These are phyloP conservation scores for Emericellopsis terricola DNA, from an alignment of 495 filamentous ascomycete genomes.

Conservation along the genomic window DNA sequence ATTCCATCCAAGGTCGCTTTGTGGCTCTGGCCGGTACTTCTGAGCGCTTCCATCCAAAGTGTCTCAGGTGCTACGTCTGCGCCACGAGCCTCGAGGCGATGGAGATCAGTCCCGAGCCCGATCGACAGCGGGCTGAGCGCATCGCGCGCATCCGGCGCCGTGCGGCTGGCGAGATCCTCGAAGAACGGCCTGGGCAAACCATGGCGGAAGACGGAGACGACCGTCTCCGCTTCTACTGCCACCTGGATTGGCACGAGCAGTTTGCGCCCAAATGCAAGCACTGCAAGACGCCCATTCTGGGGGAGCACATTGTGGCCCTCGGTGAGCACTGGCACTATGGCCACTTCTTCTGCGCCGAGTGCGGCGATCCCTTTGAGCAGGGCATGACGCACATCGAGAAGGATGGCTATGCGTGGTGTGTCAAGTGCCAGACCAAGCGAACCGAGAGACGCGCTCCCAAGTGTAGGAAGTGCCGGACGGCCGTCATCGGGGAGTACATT, in stretches of 20 bases:
- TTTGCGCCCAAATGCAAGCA: constrained; percentile 88
- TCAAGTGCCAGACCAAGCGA: constrained; percentile 78
- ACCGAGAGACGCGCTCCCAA: constrained; percentile 55
- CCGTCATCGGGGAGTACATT: constrained; percentile 74
- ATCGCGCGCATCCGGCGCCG: constrained; percentile 47
- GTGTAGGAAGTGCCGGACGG: constrained; percentile 68
- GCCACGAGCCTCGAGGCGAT: constrained; percentile 79
- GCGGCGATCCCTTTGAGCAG: constrained; percentile 81
- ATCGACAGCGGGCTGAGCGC: constrained; percentile 45
- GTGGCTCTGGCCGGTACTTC: constrained; percentile 52
- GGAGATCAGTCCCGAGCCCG: constrained; percentile 87
- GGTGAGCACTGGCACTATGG: constrained; percentile 93
- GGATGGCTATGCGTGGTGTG: constrained; percentile 98
- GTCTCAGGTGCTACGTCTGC: constrained; percentile 82
- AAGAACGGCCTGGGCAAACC: constrained; percentile 36
- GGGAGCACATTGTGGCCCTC: constrained; percentile 82
- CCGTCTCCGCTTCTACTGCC: constrained; percentile 77
- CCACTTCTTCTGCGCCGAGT: constrained; percentile 99
- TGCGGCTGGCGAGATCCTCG: constrained; percentile 37
- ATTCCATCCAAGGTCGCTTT: constrained; percentile 76
- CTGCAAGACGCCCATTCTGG: constrained; percentile 97
- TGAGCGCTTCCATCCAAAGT: constrained; percentile 79
- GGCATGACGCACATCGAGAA: constrained; percentile 87
- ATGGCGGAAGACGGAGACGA: constrained; percentile 49
- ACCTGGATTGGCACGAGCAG: constrained; percentile 92